A percentile compares a stretch with the other conserved stretches of the same genome.
Evolutionary conservation across 2,329 filamentous ascomycete genomes (phyloP).

Genomic region (Xylaria sp.): DNA sequence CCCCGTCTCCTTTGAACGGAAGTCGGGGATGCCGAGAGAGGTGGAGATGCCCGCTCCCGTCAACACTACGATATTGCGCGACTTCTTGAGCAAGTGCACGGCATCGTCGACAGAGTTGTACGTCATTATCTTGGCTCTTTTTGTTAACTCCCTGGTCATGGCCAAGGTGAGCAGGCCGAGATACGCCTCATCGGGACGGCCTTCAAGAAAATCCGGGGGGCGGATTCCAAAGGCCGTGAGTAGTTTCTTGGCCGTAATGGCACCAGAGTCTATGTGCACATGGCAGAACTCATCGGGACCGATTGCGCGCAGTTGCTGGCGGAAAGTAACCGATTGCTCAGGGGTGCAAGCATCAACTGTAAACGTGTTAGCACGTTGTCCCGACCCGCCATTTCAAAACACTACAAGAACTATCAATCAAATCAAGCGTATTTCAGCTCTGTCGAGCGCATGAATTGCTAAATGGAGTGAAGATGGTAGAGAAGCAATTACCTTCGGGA

Average conservation of each 20-base stretch:
- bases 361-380: constrained; percentile 34
- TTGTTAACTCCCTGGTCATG: constrained; percentile 82
- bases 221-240: constrained; percentile 86
- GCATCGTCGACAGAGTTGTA: constrained; percentile 92
- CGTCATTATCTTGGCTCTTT: constrained; percentile 78
- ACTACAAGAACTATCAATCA: not conserved
- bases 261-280: constrained; percentile 73
- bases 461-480: not conserved
- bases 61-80: constrained; percentile 88
- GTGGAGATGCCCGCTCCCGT: constrained; percentile 98
- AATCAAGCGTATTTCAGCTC: not conserved
- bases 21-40: constrained; percentile 95
- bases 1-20: constrained; percentile 90
- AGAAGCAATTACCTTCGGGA: constrained; percentile 46
- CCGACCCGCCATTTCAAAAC: not conserved
- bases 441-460: constrained; percentile 7
- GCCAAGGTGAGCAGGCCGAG: constrained; percentile 79
- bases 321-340: constrained; percentile 74
- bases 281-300: constrained; percentile 83
- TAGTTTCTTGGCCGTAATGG: constrained; percentile 81
- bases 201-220: constrained; percentile 78
- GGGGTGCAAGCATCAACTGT: constrained; percentile 52
- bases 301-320: constrained; percentile 76
- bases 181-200: constrained; percentile 76
- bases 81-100: constrained; percentile 76